Base-by-base conservation (phyloP, 192 early-diverging fungal genomes). In the Coemansia sp. region DNA sequence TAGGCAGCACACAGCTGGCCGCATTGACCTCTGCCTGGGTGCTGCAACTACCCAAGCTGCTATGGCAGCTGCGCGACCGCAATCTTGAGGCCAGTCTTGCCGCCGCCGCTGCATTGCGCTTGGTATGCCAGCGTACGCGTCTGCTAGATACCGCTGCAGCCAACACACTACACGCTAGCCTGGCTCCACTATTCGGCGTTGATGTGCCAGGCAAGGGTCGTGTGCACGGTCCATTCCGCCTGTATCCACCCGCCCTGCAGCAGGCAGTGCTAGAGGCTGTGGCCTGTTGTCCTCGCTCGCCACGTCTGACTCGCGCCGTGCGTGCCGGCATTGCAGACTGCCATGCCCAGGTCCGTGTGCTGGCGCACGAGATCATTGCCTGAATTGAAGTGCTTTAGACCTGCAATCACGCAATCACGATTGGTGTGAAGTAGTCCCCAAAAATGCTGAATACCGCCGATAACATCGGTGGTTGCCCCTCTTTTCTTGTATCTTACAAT, bases 1-100 rank as follows among this genome's bases (percentile, higher is more conserved):
- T 66, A 17, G 56, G 61, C n/a, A 34, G 28, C 57, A 14, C 38
- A 34, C 63, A 59, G 23, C 48, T 69, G 26, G 36, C 47, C 6
- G 60, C 23, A 5, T 31, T 66, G 62, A 38, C 62, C 26, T 42
- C 66, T 8, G 31, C 14, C 24, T 81, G 78, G 78, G 71, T 66
- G 38, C 59, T 65, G 24, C 64, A 60, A 5, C 78, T 81, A 23
- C 78, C 78, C 18, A 67, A 71, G 70, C 60, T 81, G 37, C 58
- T 81, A 46, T 81, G 78, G 78, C 78, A 71, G 69, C 73, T 81
- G 38, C 76, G 76, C 34, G 70, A 74, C 44, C 68, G 64, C 26
- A 81, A 81, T 46, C 47, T 66, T 21, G 55, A 66, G 5, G 70
- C 71, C 4, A 81, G 67, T 55, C 47, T 23, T 8, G 78, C 71